phyloP scores from a whole-genome alignment of 192 early-diverging fungal species.

The Coemansia sp. region DNA sequence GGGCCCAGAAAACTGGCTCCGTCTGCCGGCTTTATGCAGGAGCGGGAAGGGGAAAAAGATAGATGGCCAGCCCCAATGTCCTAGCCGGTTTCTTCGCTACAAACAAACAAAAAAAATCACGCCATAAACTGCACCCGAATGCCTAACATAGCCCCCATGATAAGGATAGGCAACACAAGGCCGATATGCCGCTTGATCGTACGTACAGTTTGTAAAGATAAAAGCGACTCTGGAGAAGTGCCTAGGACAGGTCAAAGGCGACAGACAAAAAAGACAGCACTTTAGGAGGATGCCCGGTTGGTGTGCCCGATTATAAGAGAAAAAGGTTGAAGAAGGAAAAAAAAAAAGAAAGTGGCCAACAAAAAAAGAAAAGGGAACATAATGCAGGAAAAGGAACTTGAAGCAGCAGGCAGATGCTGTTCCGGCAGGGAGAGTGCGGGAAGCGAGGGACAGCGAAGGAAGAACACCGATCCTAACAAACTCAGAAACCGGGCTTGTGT shows the following conservation, averaged over 20 bases:
- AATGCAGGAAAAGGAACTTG: neutral
- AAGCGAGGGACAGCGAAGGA: neutral
- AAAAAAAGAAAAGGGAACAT: neutral
- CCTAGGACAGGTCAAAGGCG: neutral
- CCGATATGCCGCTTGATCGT: neutral
- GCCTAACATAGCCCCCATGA: neutral
- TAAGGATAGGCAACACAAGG: neutral
- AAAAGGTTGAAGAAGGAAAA: slow-evolving; percentile 1
- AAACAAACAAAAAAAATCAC: neutral
- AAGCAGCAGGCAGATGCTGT: neutral
- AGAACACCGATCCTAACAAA: slow-evolving; percentile 1
- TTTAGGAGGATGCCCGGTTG: neutral
- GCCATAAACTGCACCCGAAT: neutral
- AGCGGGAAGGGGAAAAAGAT: neutral
- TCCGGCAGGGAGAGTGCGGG: neutral
- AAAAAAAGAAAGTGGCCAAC: neutral
- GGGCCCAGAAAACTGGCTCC: neutral
- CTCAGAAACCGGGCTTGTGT: slow-evolving; percentile 1
- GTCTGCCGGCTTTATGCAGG: neutral
- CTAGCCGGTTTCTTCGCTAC: neutral
- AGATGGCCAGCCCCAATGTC: neutral
- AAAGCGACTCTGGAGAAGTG: neutral
- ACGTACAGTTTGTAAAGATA: neutral
- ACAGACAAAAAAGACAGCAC: neutral
- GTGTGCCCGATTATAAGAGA: neutral